Percentiles rank a stretch among this genome's conserved stretches.
These are phyloP conservation scores for Aethionema arabicum DNA, from an alignment of 345 rosid genomes.

Conservation along the genomic window DNA sequence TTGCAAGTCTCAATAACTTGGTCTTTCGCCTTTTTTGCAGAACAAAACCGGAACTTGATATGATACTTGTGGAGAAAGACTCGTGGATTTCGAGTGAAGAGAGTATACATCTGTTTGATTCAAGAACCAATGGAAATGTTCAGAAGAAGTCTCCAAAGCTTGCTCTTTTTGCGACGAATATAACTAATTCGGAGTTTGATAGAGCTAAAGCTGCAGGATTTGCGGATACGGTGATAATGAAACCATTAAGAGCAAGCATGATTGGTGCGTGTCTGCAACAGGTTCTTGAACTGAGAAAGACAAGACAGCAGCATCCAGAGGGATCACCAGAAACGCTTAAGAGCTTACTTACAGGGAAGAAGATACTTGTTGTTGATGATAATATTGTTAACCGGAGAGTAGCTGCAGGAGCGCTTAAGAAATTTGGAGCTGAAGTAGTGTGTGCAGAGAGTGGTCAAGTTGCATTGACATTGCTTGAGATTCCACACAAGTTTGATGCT, in stretches of 20 bases:
- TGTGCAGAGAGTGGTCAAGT: conserved; percentile 85
- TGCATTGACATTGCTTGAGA: conserved; percentile 70
- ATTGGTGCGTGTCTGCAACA: conserved; percentile 92
- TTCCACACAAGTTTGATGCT: conserved; percentile 84
- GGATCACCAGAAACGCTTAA: conserved; percentile 47
- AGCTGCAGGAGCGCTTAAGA: conserved; percentile 93
- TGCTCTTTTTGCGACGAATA: conserved; percentile 80
- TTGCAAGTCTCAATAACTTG: too few species aligned
- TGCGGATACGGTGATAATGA: conserved; percentile 85
- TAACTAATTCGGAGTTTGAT: conserved; percentile 55
- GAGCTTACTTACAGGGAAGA: conserved; percentile 70
- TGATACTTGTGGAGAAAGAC: conserved; percentile 90
- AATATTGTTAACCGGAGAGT: conserved; percentile 85
- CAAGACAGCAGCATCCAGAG: conserved; percentile 48
- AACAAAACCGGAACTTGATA: conserved; percentile 51
- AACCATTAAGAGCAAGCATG: conserved; percentile 95
- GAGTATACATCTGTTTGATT: conserved; percentile 36
- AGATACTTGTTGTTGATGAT: conserved; percentile 92
- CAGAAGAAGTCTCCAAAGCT: conserved; percentile 55
- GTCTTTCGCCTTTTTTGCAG: conserved; percentile 29
- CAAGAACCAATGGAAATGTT: conserved; percentile 51
- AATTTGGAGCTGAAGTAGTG: conserved; percentile 86
- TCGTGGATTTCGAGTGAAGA: conserved; percentile 66
- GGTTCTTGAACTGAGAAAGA: conserved; percentile 68
- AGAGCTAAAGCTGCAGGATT: conserved; percentile 86